Evolutionary conservation across 1,284 basidiomycete species (phyloP), one percentile per base, ranked within the genome.

Genomic region (Tylopilus orsonianus): DNA sequence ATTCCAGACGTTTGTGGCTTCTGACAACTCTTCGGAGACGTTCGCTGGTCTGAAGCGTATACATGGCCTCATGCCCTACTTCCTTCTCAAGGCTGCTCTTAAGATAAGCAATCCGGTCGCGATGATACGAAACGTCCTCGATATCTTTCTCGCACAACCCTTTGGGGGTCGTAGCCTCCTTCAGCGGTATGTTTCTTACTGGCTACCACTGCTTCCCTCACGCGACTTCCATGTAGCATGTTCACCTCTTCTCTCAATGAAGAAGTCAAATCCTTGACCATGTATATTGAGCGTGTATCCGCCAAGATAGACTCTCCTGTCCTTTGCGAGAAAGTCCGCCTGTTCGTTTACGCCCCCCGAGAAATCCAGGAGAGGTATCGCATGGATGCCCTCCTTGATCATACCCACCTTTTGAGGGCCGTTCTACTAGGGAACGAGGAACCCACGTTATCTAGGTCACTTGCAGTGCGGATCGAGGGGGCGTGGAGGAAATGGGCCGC

Each of bases 61-160:
- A 46, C 97, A 99, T 65, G 92, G 92, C 1, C 74, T 97, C 50
- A 97, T 99, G 93, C 96, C 96, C 3, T 99, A 99, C 71, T 93
- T 98, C 64, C 85, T 98, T 74, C 81, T 99, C 52, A 96, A 94
- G 66, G 81, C 91, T 6, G 89, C 94, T 16, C 73, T 99, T 53
- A 89, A 84, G 67, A 90, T 99, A 56, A 96, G 91, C 48, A 99
- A 98, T 68, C 96, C 96, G 1, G 87, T 99, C 56, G 82, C 85
- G 13, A 99, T 99, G 96, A 94, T 99, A 58, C 81, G 96, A 56
- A 81, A 73, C 48, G 79, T 97, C 3, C 76, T 99, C 47, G 97
- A 99, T 62, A 79, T 99, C 32, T 99, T 99, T 75, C 79, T 98
- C n/a, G 97, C 96, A 1, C 87, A 95, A 61, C 97, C 97, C 1